Conservation (phyloP, 768 basidiomycete genomes). For the Kondoa malvinella region DNA sequence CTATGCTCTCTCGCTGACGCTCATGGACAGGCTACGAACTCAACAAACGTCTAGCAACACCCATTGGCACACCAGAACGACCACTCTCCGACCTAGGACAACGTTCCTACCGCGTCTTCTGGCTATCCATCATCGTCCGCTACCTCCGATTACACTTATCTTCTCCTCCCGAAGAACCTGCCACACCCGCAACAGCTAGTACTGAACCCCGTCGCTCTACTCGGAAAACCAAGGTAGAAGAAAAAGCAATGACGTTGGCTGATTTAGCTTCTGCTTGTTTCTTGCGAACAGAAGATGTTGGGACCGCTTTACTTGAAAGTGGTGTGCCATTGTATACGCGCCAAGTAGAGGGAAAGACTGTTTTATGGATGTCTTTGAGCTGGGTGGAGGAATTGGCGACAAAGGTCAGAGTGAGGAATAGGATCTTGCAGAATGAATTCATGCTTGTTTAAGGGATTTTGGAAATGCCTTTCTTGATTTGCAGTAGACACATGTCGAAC, state of each 20-base stretch:
- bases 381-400: not conserved
- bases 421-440: not conserved
- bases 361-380: not conserved
- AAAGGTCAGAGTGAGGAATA: not conserved
- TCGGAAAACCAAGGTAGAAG: not conserved
- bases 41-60: constrained; percentile 37
- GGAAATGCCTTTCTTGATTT: not conserved
- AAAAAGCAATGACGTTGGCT: not conserved
- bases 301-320: not conserved
- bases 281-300: not conserved
- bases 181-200: not conserved
- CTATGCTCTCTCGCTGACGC: not conserved
- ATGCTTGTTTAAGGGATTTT: not conserved
- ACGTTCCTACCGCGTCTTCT: constrained; percentile 66
- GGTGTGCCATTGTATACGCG: not conserved
- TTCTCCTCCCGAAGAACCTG: not conserved
- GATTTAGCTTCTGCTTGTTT: not conserved
- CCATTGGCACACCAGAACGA: constrained; percentile 69
- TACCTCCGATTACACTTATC: constrained; percentile 49
- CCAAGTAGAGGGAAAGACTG: not conserved
- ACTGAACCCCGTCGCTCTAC: too few species aligned
- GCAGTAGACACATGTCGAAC: not conserved
- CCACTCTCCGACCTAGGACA: constrained; percentile 86
- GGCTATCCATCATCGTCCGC: constrained; percentile 66
- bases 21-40: constrained; percentile 94